Conservation (phyloP, 768 basidiomycete species). For the Termitomyces sp. region DNA sequence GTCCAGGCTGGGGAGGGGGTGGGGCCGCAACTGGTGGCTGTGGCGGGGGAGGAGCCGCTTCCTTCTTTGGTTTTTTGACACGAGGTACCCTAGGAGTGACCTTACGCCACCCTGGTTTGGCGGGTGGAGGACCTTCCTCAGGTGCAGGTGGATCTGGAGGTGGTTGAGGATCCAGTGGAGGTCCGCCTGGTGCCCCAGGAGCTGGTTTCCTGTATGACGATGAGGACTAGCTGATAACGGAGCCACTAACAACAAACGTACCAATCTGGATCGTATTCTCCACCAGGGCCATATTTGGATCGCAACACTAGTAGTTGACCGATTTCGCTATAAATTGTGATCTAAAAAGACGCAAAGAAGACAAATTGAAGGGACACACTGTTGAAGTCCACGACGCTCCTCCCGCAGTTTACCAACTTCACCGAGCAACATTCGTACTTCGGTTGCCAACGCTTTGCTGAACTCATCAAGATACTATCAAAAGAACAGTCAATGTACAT, state of each 20-base stretch:
- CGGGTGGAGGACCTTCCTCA: slow-evolving; percentile 30
- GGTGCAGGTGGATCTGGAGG: slow-evolving; percentile 27
- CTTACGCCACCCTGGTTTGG: slow-evolving; percentile 60
- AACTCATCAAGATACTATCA: slow-evolving; percentile 80
- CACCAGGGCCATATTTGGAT: slow-evolving; percentile 78
- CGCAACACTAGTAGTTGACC: slow-evolving; percentile 65
- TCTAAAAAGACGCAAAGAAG: not conserved
- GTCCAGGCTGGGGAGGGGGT: slow-evolving; percentile 13
- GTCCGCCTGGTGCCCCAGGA: slow-evolving; percentile 35
- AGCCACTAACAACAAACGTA: slow-evolving; percentile 17
- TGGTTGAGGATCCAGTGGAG: slow-evolving; percentile 29
- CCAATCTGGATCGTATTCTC: slow-evolving; percentile 85
- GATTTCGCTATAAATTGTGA: slow-evolving; percentile 53
- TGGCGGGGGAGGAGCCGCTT: slow-evolving; percentile 28
- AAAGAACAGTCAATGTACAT: not conserved
- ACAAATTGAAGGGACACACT: slow-evolving; percentile 43
- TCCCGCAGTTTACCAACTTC: slow-evolving; percentile 83
- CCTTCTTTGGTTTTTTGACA: slow-evolving; percentile 42
- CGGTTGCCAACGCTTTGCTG: slow-evolving; percentile 75
- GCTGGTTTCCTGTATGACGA: slow-evolving; percentile 35
- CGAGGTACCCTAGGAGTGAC: slow-evolving; percentile 32
- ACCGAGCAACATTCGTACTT: slow-evolving; percentile 76
- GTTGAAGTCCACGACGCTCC: slow-evolving; percentile 70
- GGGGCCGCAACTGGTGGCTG: slow-evolving; percentile 18
- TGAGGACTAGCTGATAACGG: not conserved